phyloP scores from a whole-genome alignment of 1,284 basidiomycete species.

The Singerocomus inundabilis region DNA sequence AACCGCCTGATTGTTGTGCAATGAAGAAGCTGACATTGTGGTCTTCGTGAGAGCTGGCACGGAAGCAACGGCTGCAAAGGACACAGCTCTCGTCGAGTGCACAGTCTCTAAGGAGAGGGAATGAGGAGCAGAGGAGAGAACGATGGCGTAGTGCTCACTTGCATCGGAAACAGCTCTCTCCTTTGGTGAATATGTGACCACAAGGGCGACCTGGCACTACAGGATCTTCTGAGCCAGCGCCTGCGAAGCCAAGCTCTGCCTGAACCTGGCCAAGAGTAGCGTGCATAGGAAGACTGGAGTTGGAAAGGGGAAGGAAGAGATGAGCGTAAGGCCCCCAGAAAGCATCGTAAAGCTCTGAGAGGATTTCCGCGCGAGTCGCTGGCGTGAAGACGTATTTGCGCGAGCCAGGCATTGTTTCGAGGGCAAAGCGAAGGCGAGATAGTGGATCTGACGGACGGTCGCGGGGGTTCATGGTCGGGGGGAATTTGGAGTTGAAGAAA shows the following conservation, averaged over 20 bases:
- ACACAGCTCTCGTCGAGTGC: conserved; percentile 86
- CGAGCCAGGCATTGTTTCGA: conserved; percentile 76
- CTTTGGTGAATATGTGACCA: conserved; percentile 77
- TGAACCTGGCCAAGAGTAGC: conserved; percentile 68
- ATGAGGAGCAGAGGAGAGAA: not conserved
- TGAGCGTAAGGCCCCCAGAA: conserved; percentile 75
- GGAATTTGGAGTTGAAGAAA: conserved; percentile 48
- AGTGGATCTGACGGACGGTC: conserved; percentile 57
- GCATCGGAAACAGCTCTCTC: conserved; percentile 87
- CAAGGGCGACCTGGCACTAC: conserved; percentile 66
- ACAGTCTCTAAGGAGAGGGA: conserved; percentile 65
- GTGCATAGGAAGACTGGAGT: conserved; percentile 58
- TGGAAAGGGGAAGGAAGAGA: conserved; percentile 64
- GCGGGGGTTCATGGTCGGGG: conserved; percentile 52
- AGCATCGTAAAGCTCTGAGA: conserved; percentile 74
- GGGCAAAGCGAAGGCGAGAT: conserved; percentile 64
- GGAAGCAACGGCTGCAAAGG: conserved; percentile 85
- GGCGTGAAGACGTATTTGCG: conserved; percentile 73
- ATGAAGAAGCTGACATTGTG: conserved; percentile 93
- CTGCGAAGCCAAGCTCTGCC: conserved; percentile 49
- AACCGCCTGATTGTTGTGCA: conserved; percentile 86
- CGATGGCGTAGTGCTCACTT: conserved; percentile 57
- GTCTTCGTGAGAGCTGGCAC: conserved; percentile 75
- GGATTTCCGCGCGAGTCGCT: conserved; percentile 69
- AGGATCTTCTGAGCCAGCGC: conserved; percentile 56